Conservation (phyloP, 2,329 filamentous ascomycete genomes). For the Pseudohalonectria lignicola region DNA sequence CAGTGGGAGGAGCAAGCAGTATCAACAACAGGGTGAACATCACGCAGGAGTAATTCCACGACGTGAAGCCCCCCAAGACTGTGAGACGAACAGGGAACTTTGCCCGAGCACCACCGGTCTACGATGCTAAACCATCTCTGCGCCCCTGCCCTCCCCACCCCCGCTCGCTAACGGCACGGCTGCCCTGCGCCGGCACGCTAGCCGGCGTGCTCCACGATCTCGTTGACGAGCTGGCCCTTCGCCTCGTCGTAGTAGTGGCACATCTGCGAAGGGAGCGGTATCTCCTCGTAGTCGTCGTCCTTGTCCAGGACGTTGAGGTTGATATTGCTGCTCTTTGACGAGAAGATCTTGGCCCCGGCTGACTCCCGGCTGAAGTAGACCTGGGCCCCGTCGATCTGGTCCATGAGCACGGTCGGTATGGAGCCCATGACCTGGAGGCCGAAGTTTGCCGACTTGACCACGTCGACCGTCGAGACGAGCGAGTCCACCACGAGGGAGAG, state of each 20-base stretch:
- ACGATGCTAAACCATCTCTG: too few relatives aligned
- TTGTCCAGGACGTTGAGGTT: conserved; percentile 75
- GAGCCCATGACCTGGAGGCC: conserved; percentile 83
- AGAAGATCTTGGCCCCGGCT: conserved; percentile 69
- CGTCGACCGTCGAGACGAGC: conserved; percentile 82
- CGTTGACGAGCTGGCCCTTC: conserved; percentile 69
- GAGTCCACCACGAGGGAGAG: conserved; percentile 81
- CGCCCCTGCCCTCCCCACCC: background rate
- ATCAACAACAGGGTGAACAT: too few relatives aligned
- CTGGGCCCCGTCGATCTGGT: conserved; percentile 84
- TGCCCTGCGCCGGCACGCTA: too few relatives aligned
- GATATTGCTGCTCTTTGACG: conserved; percentile 76
- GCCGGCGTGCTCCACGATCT: conserved; percentile 92
- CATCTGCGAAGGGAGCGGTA: conserved; percentile 82
- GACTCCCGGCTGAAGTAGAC: conserved; percentile 80
- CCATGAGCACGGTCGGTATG: conserved; percentile 79
- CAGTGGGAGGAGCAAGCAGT: too few relatives aligned
- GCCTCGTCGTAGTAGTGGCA: conserved; percentile 60
- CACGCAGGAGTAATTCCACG: too few relatives aligned
- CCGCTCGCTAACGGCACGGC: too few relatives aligned
- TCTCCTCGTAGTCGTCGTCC: conserved; percentile 77
- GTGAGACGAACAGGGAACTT: too few relatives aligned
- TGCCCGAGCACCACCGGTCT: too few relatives aligned
- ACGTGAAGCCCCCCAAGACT: too few relatives aligned
- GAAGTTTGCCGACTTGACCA: conserved; percentile 92